phyloP scores from a whole-genome alignment of 768 basidiomycete genomes.

The Podaxis sp. region DNA sequence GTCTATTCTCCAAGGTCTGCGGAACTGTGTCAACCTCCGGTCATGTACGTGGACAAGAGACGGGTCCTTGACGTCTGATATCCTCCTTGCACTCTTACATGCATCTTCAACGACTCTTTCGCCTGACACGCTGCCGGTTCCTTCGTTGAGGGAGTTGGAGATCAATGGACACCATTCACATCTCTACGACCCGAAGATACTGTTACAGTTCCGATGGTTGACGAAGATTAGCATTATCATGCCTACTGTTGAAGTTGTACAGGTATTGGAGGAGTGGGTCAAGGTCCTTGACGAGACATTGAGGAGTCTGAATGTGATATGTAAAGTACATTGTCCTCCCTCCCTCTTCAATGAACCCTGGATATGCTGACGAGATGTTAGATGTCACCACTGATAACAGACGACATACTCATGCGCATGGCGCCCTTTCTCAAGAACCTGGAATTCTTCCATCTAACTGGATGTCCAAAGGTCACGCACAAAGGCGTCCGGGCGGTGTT shows the following conservation, averaged over 20 bases:
- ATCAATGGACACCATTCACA: conserved; percentile 67
- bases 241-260: conserved; percentile 60
- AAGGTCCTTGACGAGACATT: conserved; percentile 43
- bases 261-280: conserved; percentile 53
- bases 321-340: conserved; percentile 48
- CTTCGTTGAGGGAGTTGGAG: conserved; percentile 55
- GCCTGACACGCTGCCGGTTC: conserved; percentile 20
- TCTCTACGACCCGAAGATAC: conserved; percentile 52
- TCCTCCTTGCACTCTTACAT: conserved; percentile 53
- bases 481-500: conserved; percentile 54
- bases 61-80: conserved; percentile 61
- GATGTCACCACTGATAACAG: conserved; percentile 60
- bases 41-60: conserved; percentile 82
- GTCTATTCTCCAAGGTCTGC: conserved; percentile 48
- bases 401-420: conserved; percentile 49
- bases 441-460: conserved; percentile 59
- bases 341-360: conserved; percentile 2
- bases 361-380: conserved; percentile 22
- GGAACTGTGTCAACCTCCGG: conserved; percentile 59
- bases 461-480: conserved; percentile 71
- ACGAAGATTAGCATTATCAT: conserved; percentile 68
- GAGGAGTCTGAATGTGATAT: conserved; percentile 62
- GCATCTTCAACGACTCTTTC: not conserved
- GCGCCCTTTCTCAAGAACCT: conserved; percentile 50
- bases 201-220: conserved; percentile 52